These are phyloP conservation scores for Rosa persica DNA, from an alignment of 306 rosid genomes.

Conservation along the genomic window DNA sequence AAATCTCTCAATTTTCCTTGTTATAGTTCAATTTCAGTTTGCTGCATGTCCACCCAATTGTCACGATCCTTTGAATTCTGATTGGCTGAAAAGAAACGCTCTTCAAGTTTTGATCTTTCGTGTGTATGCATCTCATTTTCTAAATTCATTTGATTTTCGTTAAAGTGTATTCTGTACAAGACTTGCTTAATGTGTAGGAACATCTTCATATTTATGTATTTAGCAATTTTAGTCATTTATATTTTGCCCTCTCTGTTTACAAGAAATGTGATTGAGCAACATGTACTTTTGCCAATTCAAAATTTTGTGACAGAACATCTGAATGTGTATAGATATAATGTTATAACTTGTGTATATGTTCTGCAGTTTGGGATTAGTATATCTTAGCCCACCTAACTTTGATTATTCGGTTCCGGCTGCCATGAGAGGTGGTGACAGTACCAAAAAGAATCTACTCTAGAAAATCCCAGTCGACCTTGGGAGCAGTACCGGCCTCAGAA, in stretches of 20 bases:
- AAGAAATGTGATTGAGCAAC: not conserved
- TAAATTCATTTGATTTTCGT: no score
- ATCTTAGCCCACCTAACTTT: no score
- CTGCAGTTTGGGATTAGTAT: not conserved
- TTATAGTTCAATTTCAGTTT: not conserved
- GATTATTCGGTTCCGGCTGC: not conserved
- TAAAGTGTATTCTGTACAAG: not conserved
- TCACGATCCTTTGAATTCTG: not conserved
- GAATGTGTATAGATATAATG: not conserved
- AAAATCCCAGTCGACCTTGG: not conserved
- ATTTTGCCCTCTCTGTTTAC: not conserved
- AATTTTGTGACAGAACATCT: not conserved
- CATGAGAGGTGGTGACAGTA: not conserved
- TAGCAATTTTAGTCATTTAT: not conserved
- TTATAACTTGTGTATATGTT: not conserved
- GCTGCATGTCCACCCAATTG: not conserved
- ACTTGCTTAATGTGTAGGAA: not conserved
- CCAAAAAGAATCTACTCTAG: not conserved
- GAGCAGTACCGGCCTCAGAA: not conserved
- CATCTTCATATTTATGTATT: not conserved
- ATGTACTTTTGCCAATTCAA: not conserved
- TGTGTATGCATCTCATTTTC: not conserved
- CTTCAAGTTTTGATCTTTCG: not conserved
- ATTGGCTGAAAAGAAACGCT: no score
- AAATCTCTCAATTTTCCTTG: not conserved